Percentiles rank a stretch among this genome's conserved stretches.
phyloP scores from a whole-genome alignment of 257 asterid species.

The Nicotiana sylvestris region DNA sequence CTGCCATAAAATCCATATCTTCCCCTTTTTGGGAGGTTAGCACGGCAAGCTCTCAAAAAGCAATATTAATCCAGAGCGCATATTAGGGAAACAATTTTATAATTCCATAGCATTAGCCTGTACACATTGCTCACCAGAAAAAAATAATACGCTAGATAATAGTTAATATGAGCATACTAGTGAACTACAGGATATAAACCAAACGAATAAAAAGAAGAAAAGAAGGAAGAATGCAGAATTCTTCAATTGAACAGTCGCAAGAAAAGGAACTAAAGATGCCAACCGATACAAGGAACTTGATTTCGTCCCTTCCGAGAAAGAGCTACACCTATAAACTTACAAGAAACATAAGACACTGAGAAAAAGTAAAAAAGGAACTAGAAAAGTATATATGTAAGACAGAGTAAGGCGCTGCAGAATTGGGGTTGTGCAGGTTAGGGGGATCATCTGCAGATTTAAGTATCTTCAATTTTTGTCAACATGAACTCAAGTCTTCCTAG shows the following conservation, averaged over 20 bases:
- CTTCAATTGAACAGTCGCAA: neutral
- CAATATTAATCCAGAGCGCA: neutral
- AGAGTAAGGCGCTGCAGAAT: neutral
- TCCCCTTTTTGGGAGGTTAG: too few relatives aligned
- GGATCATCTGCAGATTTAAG: conserved; percentile 5
- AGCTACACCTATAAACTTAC: neutral
- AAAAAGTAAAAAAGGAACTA: neutral
- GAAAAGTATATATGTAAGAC: neutral
- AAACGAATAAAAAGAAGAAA: neutral
- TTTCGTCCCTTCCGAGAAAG: neutral
- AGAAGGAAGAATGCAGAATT: neutral
- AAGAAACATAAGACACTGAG: neutral
- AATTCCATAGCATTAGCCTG: neutral
- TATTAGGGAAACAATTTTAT: neutral
- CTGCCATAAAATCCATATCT: too few relatives aligned
- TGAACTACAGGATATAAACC: neutral
- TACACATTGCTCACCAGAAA: neutral
- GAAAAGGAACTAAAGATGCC: conserved; percentile 3
- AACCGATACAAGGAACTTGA: neutral
- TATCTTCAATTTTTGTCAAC: conserved; percentile 3
- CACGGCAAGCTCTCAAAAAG: neutral
- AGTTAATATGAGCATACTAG: neutral
- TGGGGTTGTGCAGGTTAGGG: conserved; percentile 5
- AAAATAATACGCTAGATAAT: neutral
- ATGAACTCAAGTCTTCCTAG: conserved; percentile 6